Percentiles rank a stretch among this genome's conserved stretches.
Evolutionary conservation across 768 basidiomycete genomes (phyloP).

Genomic region (Amanita pallidorosea): DNA sequence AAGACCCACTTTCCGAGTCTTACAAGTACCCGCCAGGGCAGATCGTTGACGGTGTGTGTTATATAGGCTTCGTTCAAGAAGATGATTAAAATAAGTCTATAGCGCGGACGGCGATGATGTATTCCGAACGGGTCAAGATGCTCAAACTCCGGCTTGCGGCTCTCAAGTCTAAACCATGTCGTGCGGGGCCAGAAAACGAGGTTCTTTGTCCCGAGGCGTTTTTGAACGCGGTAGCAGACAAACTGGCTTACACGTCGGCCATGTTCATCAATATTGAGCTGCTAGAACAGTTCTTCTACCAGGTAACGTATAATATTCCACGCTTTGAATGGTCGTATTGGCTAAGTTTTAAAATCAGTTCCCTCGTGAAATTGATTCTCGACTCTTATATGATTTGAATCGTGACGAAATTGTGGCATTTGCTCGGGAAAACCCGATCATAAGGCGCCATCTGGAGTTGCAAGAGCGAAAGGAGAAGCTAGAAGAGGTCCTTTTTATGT

Average conservation of each 20-base stretch:
- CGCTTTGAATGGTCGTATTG: constrained; percentile 1
- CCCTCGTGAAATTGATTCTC: constrained; percentile 93
- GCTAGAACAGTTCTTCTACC: constrained; percentile 97
- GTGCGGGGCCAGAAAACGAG: constrained; percentile 77
- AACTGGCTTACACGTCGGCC: constrained; percentile 88
- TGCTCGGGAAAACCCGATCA: constrained; percentile 90
- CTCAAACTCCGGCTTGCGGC: constrained; percentile 82
- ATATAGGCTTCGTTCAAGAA: too few relatives aligned
- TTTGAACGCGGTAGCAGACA: constrained; percentile 93
- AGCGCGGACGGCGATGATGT: constrained; percentile 90
- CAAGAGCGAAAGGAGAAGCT: constrained; percentile 97
- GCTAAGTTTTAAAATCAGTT: constrained; percentile 47
- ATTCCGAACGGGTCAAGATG: constrained; percentile 69
- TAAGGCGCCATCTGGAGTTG: constrained; percentile 80
- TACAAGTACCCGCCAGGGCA: constrained; percentile 91
- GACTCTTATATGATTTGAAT: constrained; percentile 88
- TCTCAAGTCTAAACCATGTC: constrained; percentile 83
- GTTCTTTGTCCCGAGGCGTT: constrained; percentile 94
- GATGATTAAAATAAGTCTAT: too few relatives aligned
- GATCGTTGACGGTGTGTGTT: constrained; percentile 84
- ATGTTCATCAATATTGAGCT: constrained; percentile 99
- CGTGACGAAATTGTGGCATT: constrained; percentile 83
- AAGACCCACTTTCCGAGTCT: constrained; percentile 48
- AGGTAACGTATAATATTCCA: constrained; percentile 46
- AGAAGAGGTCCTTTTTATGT: constrained; percentile 60